These are phyloP conservation scores for Aspergillus melleus DNA, from an alignment of 2,329 filamentous ascomycete genomes.

Conservation along the genomic window DNA sequence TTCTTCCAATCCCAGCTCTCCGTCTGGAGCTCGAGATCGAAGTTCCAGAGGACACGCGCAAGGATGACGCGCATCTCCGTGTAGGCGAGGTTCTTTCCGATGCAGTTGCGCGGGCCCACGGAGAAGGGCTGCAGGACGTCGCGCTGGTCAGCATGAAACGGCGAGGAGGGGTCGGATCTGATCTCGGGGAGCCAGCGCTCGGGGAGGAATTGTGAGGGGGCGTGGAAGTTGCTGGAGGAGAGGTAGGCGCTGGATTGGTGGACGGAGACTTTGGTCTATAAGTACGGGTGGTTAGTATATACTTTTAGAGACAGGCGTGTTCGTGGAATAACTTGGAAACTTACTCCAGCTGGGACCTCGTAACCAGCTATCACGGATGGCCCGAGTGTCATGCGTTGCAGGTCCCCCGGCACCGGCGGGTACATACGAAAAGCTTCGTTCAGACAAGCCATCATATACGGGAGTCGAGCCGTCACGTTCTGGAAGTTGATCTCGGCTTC, in stretches of 20 bases:
- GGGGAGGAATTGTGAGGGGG: constrained; percentile 47
- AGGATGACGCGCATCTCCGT: constrained; percentile 52
- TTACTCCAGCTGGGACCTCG: constrained; percentile 1
- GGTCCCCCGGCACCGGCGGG: constrained; percentile 26
- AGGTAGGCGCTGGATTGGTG: constrained; percentile 47
- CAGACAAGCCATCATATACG: constrained; percentile 43
- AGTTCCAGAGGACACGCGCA: constrained; percentile 49
- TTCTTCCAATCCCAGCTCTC: constrained; percentile 37
- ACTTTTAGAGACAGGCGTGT: no score
- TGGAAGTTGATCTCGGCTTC: constrained; percentile 33
- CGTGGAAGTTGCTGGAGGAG: constrained; percentile 46
- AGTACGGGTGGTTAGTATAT: no score
- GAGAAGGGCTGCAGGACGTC: constrained; percentile 52
- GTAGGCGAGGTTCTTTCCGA: constrained; percentile 51
- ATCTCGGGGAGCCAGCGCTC: constrained; percentile 47
- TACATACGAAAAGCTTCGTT: constrained; percentile 45
- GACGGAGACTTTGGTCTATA: constrained; percentile 45
- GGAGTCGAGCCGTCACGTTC: constrained; percentile 23
- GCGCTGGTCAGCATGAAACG: constrained; percentile 44
- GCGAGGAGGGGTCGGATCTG: constrained; percentile 17
- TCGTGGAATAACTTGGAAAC: no score
- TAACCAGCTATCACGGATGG: constrained; percentile 8
- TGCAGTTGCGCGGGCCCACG: constrained; percentile 50
- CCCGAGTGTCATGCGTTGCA: constrained; percentile 13
- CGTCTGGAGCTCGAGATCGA: constrained; percentile 45